Evolutionary conservation across 768 basidiomycete genomes (phyloP), one percentile per base, ranked within the genome.

Genomic region (Postia placenta): DNA sequence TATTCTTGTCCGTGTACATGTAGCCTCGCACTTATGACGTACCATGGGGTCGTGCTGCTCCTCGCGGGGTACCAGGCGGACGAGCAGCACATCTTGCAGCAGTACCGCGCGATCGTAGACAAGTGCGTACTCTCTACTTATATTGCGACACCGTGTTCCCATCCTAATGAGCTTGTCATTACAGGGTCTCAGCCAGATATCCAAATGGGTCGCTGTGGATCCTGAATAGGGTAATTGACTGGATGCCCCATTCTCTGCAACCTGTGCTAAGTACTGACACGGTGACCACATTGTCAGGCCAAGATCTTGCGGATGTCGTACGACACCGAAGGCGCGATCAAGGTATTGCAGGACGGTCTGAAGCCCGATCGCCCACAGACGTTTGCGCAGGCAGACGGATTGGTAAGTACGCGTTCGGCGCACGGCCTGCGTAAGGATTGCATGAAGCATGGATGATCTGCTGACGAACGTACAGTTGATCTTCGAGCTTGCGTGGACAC

Each of bases 11-110:
- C n/a, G n/a, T 9, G 9, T 35, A 9, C 17, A 9, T 36, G 15
- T 48, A 85, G 85, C 12, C 68, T 91, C n/a, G 77, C 85, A 0
- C 65, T 92, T 6, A 90, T 92, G 85, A 85, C 85, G 2, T 90
- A 89, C 59, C 71, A 86, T 46, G 84, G 87, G 23, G 74, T 82
- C 44, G 77, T 89, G 4, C 71, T 90, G 2, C 74, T 86, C 0
- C 60, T 87, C 25, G 71, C 83, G 4, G 88, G 88, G 1, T 92
- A 81, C 56, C 87, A 87, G 59, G 86, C 87, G 0, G 79, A 92
- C 52, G 84, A 84, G 59, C 68, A 69, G 35, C 74, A 76, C 37
- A 80, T 85, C 6, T 56, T 89, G 36, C 71, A 67, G 46, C 79
- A 83, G 56, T 87, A 88, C 58, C 69, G 68, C 22, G 72, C 72